Percentiles rank a stretch among this genome's conserved stretches.
Evolutionary conservation across 73 alveolate species (phyloP).

Genomic region (Paramecium biaurelia): DNA sequence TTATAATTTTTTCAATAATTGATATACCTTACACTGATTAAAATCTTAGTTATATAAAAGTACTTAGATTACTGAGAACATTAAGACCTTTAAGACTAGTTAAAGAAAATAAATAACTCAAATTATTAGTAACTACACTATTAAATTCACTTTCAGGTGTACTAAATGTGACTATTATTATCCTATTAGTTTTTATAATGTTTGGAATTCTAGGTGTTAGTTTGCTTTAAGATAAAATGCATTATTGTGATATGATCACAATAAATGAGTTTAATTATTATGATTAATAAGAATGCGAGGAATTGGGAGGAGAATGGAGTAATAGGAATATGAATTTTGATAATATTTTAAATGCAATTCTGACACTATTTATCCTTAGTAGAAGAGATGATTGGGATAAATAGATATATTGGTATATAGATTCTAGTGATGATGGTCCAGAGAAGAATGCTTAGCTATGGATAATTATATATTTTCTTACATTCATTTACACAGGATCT

Average conservation of each 20-base stretch:
- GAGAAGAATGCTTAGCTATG: slow-evolving; percentile 22
- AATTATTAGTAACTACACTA: slow-evolving; percentile 84
- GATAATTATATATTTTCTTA: slow-evolving; percentile 73
- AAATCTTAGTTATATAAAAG: slow-evolving; percentile 76
- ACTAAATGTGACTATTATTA: slow-evolving; percentile 78
- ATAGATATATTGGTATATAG: slow-evolving; percentile 72
- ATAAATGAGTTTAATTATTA: neutral
- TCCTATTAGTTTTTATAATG: slow-evolving; percentile 71
- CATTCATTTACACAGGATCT: slow-evolving; percentile 82
- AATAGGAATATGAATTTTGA: slow-evolving; percentile 76
- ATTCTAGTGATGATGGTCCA: slow-evolving; percentile 68
- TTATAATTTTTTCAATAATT: slow-evolving; percentile 83
- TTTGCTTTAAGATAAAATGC: slow-evolving; percentile 75
- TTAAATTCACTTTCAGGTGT: slow-evolving; percentile 86
- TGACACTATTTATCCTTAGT: slow-evolving; percentile 83
- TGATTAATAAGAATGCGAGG: neutral
- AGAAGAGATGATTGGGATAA: slow-evolving; percentile 95
- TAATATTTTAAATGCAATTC: slow-evolving; percentile 82
- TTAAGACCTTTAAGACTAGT: slow-evolving; percentile 91
- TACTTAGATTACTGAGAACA: slow-evolving; percentile 87
- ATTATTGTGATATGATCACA: slow-evolving; percentile 63
- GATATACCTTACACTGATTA: slow-evolving; percentile 75
- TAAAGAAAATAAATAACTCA: slow-evolving; percentile 83
- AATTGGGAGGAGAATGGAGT: slow-evolving; percentile 61
- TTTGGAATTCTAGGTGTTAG: slow-evolving; percentile 80